A percentile compares a stretch with the other conserved stretches of the same genome.
These are phyloP conservation scores for Leccinum boreale DNA, from an alignment of 768 basidiomycete genomes.

Conservation along the genomic window DNA sequence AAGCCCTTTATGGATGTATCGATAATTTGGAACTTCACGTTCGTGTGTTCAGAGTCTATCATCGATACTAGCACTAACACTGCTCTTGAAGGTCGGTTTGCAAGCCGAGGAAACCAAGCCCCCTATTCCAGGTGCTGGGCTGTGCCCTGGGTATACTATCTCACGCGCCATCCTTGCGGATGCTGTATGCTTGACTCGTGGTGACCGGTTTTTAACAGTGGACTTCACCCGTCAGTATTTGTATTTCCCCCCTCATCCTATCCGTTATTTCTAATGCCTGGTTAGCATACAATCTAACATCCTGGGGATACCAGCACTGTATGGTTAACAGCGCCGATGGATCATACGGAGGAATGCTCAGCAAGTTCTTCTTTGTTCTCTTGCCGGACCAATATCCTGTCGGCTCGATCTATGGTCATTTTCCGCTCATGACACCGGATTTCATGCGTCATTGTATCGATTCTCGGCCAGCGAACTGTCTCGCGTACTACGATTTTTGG, in stretches of 20 bases:
- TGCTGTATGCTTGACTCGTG: slow-evolving; percentile 70
- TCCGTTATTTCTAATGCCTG: slow-evolving; percentile 1
- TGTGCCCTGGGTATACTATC: slow-evolving; percentile 82
- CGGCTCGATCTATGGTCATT: slow-evolving; percentile 68
- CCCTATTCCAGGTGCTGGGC: slow-evolving; percentile 63
- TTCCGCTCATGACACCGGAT: slow-evolving; percentile 72
- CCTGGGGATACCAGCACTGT: slow-evolving; percentile 78
- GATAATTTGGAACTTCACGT: slow-evolving; percentile 81
- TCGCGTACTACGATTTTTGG: slow-evolving; percentile 56
- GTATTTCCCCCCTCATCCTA: background rate
- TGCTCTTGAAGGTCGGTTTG: slow-evolving; percentile 47
- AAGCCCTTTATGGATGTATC: slow-evolving; percentile 64
- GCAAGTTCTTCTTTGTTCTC: slow-evolving; percentile 67
- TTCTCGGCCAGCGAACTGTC: slow-evolving; percentile 28
- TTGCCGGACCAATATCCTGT: slow-evolving; percentile 67
- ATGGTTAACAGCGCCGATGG: slow-evolving; percentile 62
- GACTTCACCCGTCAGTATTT: slow-evolving; percentile 67
- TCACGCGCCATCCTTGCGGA: slow-evolving; percentile 82
- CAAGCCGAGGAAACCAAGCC: slow-evolving; percentile 72
- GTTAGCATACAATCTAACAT: slow-evolving; percentile 67
- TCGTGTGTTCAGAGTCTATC: slow-evolving; percentile 20
- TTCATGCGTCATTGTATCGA: slow-evolving; percentile 42
- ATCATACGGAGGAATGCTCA: slow-evolving; percentile 73
- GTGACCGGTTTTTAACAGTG: slow-evolving; percentile 75
- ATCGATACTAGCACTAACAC: background rate